Base-by-base conservation (phyloP, 208 protist genomes). In the Crithidia sp. region DNA sequence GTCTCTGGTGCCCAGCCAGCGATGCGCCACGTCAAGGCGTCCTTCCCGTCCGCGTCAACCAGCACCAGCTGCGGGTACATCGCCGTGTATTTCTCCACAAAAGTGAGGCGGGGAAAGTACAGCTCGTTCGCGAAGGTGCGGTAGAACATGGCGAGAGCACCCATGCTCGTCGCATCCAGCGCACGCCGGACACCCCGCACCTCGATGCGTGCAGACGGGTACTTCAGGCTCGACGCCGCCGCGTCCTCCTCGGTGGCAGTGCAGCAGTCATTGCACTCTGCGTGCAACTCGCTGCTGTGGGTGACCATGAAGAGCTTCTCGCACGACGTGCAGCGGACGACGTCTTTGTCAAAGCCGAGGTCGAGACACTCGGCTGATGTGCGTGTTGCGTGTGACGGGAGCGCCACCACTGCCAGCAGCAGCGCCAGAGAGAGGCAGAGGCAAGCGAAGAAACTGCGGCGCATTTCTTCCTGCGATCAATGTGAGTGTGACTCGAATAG, bases 241-340 rank as follows among this genome's bases (percentile, higher is more conserved):
- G 41, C 43, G 36, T 50, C 47, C 2, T 62, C 67, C 4, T 67
- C 53, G 5, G 4, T 14, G 28, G 19, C 17, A 3, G 66, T 66
- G 76, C 89, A 92, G 77, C 86, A 94, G 16, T 70, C 44, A 14
- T 74, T 53, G 69, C 89, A 94, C 58, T 94, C 86, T 39, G 77
- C 49, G 13, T 85, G 55, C 3, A 94, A 47, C 6, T 70, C 66
- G 2, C 37, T 37, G 59, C 57, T 86, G 7, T 74, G 76, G 4
- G 86, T 92, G 57, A 85, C 61, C 13, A 81, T 55, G 4, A 84
- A 71, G 5, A 94, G 75, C 43, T 72, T 40, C 2, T 70, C 67
- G 55, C 89, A 94, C 55, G 76, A 43, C 0, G 12, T 36, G 57
- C 86, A 92, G n/a, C 65, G 67, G 3, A 89, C 56, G 3, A 67